Conservation (phyloP, 1,284 basidiomycete genomes). For the Irpex rosettiformis region DNA sequence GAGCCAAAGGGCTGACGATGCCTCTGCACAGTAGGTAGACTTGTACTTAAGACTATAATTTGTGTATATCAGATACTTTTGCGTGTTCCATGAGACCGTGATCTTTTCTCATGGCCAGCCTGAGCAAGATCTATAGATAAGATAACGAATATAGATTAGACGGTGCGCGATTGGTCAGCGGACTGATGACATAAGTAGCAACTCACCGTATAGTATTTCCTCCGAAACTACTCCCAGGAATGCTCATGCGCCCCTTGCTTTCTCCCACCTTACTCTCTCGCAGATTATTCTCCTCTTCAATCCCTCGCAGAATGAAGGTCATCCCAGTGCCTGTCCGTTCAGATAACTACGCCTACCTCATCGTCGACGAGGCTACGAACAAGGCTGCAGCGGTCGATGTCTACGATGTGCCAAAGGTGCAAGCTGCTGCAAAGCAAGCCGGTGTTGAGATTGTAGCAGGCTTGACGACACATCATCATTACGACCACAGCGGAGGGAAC, state of each 20-base stretch:
- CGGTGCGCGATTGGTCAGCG: neutral
- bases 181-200: neutral
- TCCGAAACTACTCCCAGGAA: neutral
- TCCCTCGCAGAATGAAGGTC: slow-evolving; percentile 55
- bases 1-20: slow-evolving; percentile 49
- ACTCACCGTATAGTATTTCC: neutral
- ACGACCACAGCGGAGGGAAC: slow-evolving; percentile 90
- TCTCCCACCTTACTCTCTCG: neutral
- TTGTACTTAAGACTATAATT: slow-evolving; percentile 4
- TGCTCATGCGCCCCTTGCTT: neutral
- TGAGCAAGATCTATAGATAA: neutral
- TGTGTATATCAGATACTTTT: slow-evolving; percentile 11
- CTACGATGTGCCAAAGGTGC: slow-evolving; percentile 78
- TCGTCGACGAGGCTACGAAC: slow-evolving; percentile 70
- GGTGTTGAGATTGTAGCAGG: slow-evolving; percentile 72
- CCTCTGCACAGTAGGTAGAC: slow-evolving; percentile 24
- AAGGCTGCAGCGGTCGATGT: slow-evolving; percentile 81
- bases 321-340: slow-evolving; percentile 73
- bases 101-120: neutral
- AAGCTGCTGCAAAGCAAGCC: slow-evolving; percentile 60
- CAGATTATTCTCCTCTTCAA: slow-evolving; percentile 25
- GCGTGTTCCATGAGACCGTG: neutral
- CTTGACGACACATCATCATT: slow-evolving; percentile 88
- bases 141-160: neutral
- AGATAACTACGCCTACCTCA: slow-evolving; percentile 89